phyloP scores from a whole-genome alignment of 768 basidiomycete species.

The Mycena epipterygia region DNA sequence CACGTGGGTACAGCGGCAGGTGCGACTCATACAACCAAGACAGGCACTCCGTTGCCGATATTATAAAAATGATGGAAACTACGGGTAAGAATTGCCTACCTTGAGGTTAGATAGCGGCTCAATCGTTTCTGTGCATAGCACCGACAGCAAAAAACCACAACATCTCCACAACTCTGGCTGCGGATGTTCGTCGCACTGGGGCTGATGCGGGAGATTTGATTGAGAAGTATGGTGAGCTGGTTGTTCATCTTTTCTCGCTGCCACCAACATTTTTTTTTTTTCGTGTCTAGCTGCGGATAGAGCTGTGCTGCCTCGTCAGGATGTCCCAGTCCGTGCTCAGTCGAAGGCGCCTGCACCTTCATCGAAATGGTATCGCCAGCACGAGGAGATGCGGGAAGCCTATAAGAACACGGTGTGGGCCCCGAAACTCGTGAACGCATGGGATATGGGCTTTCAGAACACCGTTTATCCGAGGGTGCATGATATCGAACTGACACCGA shows the following conservation, averaged over 20 bases:
- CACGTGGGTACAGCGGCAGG: conserved; percentile 3
- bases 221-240: conserved; percentile 7
- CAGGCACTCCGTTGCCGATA: not conserved
- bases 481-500: not conserved
- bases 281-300: not conserved
- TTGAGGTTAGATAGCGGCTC: not conserved
- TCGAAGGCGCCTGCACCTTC: no score
- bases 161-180: not conserved
- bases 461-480: not conserved
- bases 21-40: not conserved
- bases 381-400: not conserved
- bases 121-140: not conserved
- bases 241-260: no score
- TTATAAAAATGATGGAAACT: not conserved
- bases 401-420: not conserved
- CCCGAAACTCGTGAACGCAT: not conserved
- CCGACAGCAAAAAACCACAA: not conserved
- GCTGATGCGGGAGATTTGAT: conserved; percentile 1
- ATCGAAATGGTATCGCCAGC: conserved; percentile 15
- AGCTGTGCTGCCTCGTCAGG: not conserved
- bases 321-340: not conserved
- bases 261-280: no score
- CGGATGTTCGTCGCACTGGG: not conserved
- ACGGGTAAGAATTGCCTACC: not conserved
- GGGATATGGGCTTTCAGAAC: not conserved